Evolutionary conservation across 2,329 filamentous ascomycete species (phyloP).

Genomic region (Harringtonia aguacate): DNA sequence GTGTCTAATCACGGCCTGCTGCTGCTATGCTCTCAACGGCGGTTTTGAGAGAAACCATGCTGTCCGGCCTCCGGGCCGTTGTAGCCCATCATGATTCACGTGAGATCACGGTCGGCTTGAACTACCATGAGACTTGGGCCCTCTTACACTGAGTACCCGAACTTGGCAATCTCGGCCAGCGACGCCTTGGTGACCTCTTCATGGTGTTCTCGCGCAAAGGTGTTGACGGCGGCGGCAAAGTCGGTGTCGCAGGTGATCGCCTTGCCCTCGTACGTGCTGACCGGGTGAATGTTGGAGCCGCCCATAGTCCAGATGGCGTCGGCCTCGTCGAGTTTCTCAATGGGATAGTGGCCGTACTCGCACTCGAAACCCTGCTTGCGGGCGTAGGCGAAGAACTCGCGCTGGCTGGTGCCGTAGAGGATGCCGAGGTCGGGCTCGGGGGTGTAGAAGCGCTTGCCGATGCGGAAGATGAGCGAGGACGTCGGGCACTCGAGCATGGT

Average conservation of each 20-base stretch:
- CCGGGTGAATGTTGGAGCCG: slow-evolving; percentile 1
- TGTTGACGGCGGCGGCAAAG: slow-evolving; percentile 1
- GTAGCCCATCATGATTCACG: too few relatives aligned
- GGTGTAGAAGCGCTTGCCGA: slow-evolving; percentile 2
- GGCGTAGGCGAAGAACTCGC: slow-evolving; percentile 3
- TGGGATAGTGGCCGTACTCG: slow-evolving; percentile 3
- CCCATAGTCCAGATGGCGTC: slow-evolving; percentile 4
- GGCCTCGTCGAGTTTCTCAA: slow-evolving; percentile 3
- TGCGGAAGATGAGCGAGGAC: slow-evolving; percentile 3
- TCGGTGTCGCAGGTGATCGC: neutral
- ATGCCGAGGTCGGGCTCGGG: slow-evolving; percentile 3
- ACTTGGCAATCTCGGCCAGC: slow-evolving; percentile 36
- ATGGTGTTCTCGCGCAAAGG: slow-evolving; percentile 2
- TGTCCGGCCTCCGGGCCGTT: too few relatives aligned
- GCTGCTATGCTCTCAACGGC: too few relatives aligned
- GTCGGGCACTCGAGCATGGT: slow-evolving; percentile 4
- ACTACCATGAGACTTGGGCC: too few relatives aligned
- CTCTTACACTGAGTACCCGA: neutral
- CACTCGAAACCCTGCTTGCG: slow-evolving; percentile 2
- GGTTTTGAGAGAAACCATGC: too few relatives aligned
- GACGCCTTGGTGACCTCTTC: slow-evolving; percentile 26
- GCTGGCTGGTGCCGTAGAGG: slow-evolving; percentile 4
- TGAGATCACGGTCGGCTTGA: too few relatives aligned
- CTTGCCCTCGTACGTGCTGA: slow-evolving; percentile 3
- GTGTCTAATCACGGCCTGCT: too few relatives aligned